These are phyloP conservation scores for Pyrenochaeta sp. DNA, from an alignment of 2,329 filamentous ascomycete genomes.

Conservation along the genomic window DNA sequence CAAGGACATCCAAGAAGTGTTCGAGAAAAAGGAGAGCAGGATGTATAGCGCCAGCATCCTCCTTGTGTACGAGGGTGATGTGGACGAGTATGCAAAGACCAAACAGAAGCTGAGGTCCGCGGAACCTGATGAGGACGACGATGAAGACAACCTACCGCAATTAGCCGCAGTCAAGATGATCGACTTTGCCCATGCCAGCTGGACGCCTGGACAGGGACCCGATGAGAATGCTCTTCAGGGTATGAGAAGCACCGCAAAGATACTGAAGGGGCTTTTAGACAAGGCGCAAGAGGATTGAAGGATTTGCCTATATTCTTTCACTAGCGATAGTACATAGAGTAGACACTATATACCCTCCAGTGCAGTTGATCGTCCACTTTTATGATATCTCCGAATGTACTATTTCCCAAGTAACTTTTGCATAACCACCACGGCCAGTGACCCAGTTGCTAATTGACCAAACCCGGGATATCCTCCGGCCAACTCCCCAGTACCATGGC, in stretches of 20 bases:
- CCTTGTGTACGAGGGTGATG: constrained; percentile 71
- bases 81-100: constrained; percentile 59
- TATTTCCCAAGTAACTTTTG: too few species aligned
- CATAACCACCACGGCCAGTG: not conserved
- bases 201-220: constrained; percentile 79
- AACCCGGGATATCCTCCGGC: constrained; percentile 83
- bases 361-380: too few species aligned
- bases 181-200: constrained; percentile 93
- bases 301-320: not conserved
- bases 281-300: constrained; percentile 37
- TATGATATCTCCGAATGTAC: too few species aligned
- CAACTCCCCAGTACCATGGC: constrained; percentile 85
- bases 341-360: constrained; percentile 4
- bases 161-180: constrained; percentile 87
- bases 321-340: constrained; percentile 1
- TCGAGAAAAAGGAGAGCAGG: constrained; percentile 68
- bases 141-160: constrained; percentile 61
- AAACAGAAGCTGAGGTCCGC: constrained; percentile 36
- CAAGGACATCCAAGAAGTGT: constrained; percentile 62
- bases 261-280: constrained; percentile 70
- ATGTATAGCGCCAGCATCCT: constrained; percentile 73
- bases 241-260: constrained; percentile 72
- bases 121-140: constrained; percentile 47
- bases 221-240: constrained; percentile 85
- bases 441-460: constrained; percentile 58